Conservation (phyloP, 169 alveolate genomes). For the Plasmodium chabaudi region DNA sequence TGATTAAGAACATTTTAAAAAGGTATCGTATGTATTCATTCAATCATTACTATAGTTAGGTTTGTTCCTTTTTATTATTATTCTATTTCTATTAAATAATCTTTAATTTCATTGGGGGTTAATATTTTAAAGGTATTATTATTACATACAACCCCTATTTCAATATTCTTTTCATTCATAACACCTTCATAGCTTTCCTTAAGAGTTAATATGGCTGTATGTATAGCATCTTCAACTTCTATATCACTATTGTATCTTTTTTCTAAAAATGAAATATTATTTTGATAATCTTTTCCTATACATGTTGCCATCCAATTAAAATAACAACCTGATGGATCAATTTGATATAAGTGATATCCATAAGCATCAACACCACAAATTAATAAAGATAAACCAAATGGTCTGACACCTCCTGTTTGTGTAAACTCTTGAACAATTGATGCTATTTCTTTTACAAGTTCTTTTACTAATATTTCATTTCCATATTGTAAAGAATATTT, state of each 20-base stretch:
- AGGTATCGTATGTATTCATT: too few species aligned
- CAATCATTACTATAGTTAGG: too few species aligned
- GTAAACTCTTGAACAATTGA: slow-evolving; percentile 98
- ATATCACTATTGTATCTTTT: slow-evolving; percentile 96
- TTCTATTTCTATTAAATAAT: slow-evolving; percentile 94
- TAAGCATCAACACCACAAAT: slow-evolving; percentile 87
- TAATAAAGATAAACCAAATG: slow-evolving; percentile 98
- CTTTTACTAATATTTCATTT: slow-evolving; percentile 95
- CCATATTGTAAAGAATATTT: slow-evolving; percentile 93
- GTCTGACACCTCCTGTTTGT: slow-evolving; percentile 99
- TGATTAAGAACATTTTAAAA: too few species aligned
- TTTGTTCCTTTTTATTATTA: slow-evolving; percentile 36
- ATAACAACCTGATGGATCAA: slow-evolving; percentile 99
- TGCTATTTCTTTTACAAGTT: slow-evolving; percentile 96
- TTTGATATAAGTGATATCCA: slow-evolving; percentile 93
- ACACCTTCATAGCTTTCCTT: slow-evolving; percentile 98
- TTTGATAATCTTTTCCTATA: slow-evolving; percentile 96
- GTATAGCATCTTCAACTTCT: slow-evolving; percentile 97
- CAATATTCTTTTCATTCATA: slow-evolving; percentile 96
- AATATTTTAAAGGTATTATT: slow-evolving; percentile 90
- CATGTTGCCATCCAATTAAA: slow-evolving; percentile 99
- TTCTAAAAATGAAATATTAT: slow-evolving; percentile 97
- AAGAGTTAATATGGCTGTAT: slow-evolving; percentile 93
- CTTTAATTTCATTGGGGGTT: slow-evolving; percentile 91
- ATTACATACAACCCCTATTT: slow-evolving; percentile 96